Evolutionary conservation across 2,329 filamentous ascomycete genomes (phyloP), one percentile per base, ranked within the genome.

Genomic region (Cladophialophora exuberans): DNA sequence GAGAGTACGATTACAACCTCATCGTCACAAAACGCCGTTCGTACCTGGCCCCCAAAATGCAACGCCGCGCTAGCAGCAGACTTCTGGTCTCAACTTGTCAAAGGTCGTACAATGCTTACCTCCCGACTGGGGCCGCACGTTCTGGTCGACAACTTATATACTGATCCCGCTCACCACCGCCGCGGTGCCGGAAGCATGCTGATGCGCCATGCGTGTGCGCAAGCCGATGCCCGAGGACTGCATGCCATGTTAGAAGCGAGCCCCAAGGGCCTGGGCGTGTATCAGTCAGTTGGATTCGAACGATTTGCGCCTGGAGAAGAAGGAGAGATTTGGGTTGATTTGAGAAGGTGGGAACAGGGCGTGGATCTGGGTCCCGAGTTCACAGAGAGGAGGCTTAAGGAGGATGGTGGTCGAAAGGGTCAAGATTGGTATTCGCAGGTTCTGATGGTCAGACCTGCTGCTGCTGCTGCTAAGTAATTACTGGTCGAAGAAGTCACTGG

Each of bases 91-190:
- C 17, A 31, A 4, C 35, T 57, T 6, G 45, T 54, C 36, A 4
- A 35, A 5, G 33, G 45, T 2, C 38, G 55, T 6, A 15, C 25
- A 9, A 28, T 22, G 3, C 26, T 50, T 18, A 42, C 20, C 5
- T 20, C 31, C 4, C 7, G 7, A 4, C 43, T 60, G 9, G 43
- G 48, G 10, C 25, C 35, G 4, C 50, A 60, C 31, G 48, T 60
- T 15, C 38, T 51, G 5, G 52, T 60, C 13, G 60, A 60, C 31
- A 48, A 53, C 15, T 25, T 62, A n/a, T 59, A 45, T 11, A 60
- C 56, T 2, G 38, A 51, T 9, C 56, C 56, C 3, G 26, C 1
- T 3, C 56, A 58, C 31, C 53, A 57, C 6, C 44, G 59, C 5
- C 49, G 52, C n/a, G 59, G 59, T 7, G 59, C 53, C 2, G 53